A percentile compares a stretch with the other conserved stretches of the same genome.
These are phyloP conservation scores for Isatis lusitanica DNA, from an alignment of 441 rosid genomes.

Conservation along the genomic window DNA sequence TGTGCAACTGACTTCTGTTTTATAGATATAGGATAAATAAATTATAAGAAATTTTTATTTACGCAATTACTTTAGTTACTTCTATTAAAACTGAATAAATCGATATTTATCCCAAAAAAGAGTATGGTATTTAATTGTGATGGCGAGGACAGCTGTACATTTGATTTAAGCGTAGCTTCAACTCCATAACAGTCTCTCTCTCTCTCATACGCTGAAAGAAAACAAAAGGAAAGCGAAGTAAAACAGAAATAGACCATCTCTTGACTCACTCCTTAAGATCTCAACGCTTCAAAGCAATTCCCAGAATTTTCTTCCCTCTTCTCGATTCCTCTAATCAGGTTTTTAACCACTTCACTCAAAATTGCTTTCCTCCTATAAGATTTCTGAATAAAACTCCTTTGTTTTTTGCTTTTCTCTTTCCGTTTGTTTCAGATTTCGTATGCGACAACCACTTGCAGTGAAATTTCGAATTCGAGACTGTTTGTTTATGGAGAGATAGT, in stretches of 20 bases:
- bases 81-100: background rate
- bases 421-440: background rate
- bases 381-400: background rate
- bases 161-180: slow-evolving; percentile 38
- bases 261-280: slow-evolving; percentile 36
- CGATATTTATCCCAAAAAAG: background rate
- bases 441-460: background rate
- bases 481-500: background rate
- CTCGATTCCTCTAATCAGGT: background rate
- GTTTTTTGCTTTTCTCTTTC: too few species aligned
- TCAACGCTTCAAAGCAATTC: background rate
- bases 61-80: background rate
- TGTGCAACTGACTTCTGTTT: too few species aligned
- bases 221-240: slow-evolving; percentile 22
- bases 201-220: background rate
- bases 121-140: background rate
- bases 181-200: slow-evolving; percentile 38
- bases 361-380: slow-evolving; percentile 13
- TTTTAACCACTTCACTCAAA: background rate
- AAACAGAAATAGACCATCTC: slow-evolving; percentile 35
- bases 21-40: too few species aligned
- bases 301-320: background rate
- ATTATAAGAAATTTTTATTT: background rate
- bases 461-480: background rate
- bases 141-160: slow-evolving; percentile 32